phyloP scores from a whole-genome alignment of 202 grass and related monocot genomes.

The Bolboschoenoplectus hybrid region DNA sequence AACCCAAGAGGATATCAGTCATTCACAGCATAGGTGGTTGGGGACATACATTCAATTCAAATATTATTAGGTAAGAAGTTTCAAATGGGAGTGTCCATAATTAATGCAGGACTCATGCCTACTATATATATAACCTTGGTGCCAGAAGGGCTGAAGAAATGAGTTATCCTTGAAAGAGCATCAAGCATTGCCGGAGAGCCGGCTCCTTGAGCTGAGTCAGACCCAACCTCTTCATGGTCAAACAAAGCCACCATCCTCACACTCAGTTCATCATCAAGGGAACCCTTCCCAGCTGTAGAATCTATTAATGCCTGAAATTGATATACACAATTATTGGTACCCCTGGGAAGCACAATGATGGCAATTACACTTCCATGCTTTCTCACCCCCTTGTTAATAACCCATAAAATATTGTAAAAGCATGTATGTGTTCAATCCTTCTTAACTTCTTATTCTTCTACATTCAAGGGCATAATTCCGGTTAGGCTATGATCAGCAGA shows the following conservation, averaged over 20 bases:
- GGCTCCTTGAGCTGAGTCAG: constrained; percentile 90
- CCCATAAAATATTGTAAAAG: background rate
- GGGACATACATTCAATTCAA: background rate
- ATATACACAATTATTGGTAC: constrained; percentile 35
- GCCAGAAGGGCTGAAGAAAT: constrained; percentile 68
- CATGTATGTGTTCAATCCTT: background rate
- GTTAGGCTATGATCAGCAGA: background rate
- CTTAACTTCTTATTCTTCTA: background rate
- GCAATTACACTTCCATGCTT: constrained; percentile 3
- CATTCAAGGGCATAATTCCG: background rate
- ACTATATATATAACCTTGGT: constrained; percentile 53
- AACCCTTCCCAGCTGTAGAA: constrained; percentile 60
- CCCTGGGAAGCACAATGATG: constrained; percentile 6
- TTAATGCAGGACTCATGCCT: background rate
- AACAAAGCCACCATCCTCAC: constrained; percentile 94
- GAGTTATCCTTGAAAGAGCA: constrained; percentile 92
- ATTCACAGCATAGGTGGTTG: background rate
- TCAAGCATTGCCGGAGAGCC: constrained; percentile 93
- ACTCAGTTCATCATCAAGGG: constrained; percentile 74
- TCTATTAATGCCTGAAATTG: constrained; percentile 78
- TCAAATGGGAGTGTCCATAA: constrained; percentile 14
- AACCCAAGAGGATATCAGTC: background rate
- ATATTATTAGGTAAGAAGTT: constrained; percentile 5
- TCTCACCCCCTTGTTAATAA: background rate
- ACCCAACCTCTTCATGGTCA: constrained; percentile 91